Evolutionary conservation across 495 filamentous ascomycete species (phyloP).

Genomic region (Neurospora pannonica): DNA sequence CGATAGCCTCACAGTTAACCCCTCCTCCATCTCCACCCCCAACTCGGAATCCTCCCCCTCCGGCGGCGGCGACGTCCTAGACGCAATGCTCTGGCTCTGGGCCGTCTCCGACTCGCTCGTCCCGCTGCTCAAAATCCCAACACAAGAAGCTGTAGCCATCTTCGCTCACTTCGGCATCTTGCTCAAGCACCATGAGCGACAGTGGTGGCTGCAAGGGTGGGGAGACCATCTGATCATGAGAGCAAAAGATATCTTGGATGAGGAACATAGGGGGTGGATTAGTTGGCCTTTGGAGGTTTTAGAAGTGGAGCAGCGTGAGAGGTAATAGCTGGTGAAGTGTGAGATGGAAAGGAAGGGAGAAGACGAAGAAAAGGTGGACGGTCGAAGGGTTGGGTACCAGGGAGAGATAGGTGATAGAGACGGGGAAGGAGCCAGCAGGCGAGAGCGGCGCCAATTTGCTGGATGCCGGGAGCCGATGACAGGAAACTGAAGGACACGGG

Average conservation of each 20-base stretch:
- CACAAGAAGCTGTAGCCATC: conserved; percentile 26
- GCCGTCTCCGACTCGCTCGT: conserved; percentile 23
- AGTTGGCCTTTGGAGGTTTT: conserved; percentile 23
- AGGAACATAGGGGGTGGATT: conserved; percentile 23
- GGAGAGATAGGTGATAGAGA: too few relatives aligned
- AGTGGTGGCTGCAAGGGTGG: conserved; percentile 31
- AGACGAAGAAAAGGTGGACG: too few relatives aligned
- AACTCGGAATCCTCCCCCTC: too few relatives aligned
- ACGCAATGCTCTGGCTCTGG: conserved; percentile 31
- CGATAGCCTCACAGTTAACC: not conserved
- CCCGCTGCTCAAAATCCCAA: conserved; percentile 18
- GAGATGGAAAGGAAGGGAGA: not conserved
- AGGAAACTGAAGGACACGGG: too few relatives aligned
- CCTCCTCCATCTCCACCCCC: not conserved
- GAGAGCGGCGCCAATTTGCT: too few relatives aligned
- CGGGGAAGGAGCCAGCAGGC: too few relatives aligned
- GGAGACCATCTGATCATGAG: conserved; percentile 18
- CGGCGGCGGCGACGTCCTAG: conserved; percentile 16
- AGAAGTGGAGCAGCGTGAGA: not conserved
- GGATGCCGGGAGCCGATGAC: too few relatives aligned
- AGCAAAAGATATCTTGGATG: conserved; percentile 23
- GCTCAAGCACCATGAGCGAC: conserved; percentile 19
- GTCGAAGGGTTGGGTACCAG: too few relatives aligned
- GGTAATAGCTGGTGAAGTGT: not conserved
- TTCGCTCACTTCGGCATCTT: conserved; percentile 26